Evolutionary conservation across 2,329 filamentous ascomycete genomes (phyloP).

Genomic region (Diaporthe amygdali): DNA sequence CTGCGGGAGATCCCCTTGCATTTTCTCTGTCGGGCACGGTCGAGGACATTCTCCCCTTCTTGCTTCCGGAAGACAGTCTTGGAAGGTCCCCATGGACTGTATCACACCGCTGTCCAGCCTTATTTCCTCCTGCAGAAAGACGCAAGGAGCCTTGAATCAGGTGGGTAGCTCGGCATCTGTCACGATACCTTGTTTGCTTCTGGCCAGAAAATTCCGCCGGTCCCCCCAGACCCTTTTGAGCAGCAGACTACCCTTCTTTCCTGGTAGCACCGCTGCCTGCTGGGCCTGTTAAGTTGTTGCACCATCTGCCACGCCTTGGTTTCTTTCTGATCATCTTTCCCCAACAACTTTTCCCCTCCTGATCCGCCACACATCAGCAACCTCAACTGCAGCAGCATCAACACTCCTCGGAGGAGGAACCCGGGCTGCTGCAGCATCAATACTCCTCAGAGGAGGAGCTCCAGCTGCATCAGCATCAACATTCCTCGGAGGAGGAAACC

Average conservation of each 20-base stretch:
- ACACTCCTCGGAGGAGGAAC: background rate
- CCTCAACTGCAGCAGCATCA: background rate
- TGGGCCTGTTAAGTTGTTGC: background rate
- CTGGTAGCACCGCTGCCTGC: background rate
- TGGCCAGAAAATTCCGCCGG: background rate
- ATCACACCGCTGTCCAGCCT: background rate
- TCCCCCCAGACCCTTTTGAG: too few species aligned
- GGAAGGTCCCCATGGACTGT: background rate
- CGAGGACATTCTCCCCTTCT: background rate
- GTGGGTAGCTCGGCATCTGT: background rate
- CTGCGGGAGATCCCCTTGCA: background rate
- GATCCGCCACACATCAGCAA: background rate
- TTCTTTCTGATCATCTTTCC: too few species aligned
- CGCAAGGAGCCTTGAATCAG: background rate
- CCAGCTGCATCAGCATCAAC: background rate
- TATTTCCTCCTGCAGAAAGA: background rate
- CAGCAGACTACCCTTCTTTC: background rate
- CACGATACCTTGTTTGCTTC: background rate
- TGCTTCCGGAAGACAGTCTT: background rate
- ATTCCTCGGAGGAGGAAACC: too few species aligned
- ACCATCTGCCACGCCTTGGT: background rate
- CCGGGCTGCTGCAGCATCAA: too few species aligned
- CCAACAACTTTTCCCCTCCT: background rate
- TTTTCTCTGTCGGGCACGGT: background rate
- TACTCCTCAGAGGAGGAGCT: background rate